Evolutionary conservation across 331 rosid species (phyloP), one percentile per base, ranked within the genome.

Genomic region (Rhamnella rubrinervis): DNA sequence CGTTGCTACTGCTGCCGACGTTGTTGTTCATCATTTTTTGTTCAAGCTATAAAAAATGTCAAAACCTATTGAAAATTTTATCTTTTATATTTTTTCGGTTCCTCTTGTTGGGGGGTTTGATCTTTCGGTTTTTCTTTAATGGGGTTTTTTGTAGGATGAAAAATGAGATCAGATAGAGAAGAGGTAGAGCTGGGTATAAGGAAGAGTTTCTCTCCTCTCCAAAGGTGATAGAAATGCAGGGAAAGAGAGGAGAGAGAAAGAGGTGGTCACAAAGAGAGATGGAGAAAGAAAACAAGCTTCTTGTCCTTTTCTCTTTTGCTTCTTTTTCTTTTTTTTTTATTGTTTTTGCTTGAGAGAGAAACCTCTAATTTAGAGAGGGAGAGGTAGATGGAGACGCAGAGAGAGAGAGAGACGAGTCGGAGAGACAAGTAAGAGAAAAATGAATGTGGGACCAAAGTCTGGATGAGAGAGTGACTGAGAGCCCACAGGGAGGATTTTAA

Each of bases 121-220:
- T 31, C 19, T 19, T 28, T 17, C 26, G 58, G 58, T 53, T 67
- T 50, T 52, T 7, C 39, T 25, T 55, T 17, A 40, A 28, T 64
- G 21, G 17, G 63, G 1, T 47, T 55, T 63, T 23, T 59, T 57
- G 68, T 26, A 57, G 11, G n/a, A 5, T 63, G 66, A 71, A 69
- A 66, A 71, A 71, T 53, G 67, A 38, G 56, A 53, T 51, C 14
- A 20, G 52, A 49, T 52, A 71, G 75, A 50, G 57, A 12, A n/a
- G 61, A 28, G 60, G 14, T 41, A 50, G 26, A 68, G 47, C 25
- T 49, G 17, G 44, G 44, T 68, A 51, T 37, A 40, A 56, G 19
- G 55, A 65, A 61, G 55, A 53, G 63, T 72, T 64, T 82, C 89
- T 78, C 85, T 79, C 84, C 86, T 81, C 87, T 75, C n/a, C 39